phyloP scores from a whole-genome alignment of 768 basidiomycete genomes.

The Tremella fuciformis region DNA sequence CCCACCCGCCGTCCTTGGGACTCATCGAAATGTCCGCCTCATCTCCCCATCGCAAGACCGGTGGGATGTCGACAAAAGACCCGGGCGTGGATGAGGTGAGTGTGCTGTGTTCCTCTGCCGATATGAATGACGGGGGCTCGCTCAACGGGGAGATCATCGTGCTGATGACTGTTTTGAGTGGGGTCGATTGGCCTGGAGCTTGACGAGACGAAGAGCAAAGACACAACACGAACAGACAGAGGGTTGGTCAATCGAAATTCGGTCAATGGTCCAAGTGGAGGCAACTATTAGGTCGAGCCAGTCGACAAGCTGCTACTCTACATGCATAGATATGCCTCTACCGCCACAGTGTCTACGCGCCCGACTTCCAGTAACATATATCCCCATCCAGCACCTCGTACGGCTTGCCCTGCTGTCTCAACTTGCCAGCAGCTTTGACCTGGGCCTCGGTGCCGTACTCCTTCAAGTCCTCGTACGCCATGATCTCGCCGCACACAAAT shows the following conservation, averaged over 20 bases:
- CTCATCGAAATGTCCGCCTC: constrained; percentile 67
- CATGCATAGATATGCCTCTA: constrained; percentile 7
- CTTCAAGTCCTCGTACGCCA: constrained; percentile 83
- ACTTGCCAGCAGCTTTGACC: constrained; percentile 90
- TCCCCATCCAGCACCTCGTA: constrained; percentile 54
- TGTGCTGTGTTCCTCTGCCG: constrained; percentile 65
- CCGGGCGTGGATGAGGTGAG: constrained; percentile 75
- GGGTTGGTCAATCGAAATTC: background rate
- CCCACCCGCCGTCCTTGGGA: constrained; percentile 67
- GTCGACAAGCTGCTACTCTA: background rate
- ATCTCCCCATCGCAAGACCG: constrained; percentile 72
- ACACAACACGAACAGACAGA: no score
- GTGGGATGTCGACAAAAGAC: constrained; percentile 80
- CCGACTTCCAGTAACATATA: constrained; percentile 49
- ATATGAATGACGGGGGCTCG: constrained; percentile 42
- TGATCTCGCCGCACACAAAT: constrained; percentile 96
- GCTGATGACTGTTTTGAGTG: background rate
- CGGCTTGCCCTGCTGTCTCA: constrained; percentile 92
- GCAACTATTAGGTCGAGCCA: background rate
- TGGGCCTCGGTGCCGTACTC: constrained; percentile 85
- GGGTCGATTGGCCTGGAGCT: background rate
- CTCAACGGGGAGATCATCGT: background rate
- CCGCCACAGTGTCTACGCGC: constrained; percentile 20
- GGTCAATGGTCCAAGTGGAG: background rate
- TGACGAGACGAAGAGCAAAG: no score